These are phyloP conservation scores for Candida mesenterica DNA, from an alignment of 1,139 yeast genomes.

Conservation along the genomic window DNA sequence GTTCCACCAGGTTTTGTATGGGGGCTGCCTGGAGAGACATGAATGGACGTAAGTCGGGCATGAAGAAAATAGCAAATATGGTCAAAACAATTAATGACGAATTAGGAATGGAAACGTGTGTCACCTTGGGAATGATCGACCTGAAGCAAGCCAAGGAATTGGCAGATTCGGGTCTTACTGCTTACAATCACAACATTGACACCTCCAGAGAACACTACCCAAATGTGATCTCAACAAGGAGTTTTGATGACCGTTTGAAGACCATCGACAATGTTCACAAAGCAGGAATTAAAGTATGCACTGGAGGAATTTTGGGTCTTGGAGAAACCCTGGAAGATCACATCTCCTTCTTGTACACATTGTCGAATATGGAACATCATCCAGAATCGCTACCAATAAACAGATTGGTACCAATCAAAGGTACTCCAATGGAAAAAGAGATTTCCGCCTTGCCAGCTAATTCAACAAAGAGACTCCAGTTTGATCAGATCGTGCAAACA, in stretches of 20 bases:
- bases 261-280: constrained; percentile 64
- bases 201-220: constrained; percentile 79
- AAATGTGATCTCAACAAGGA: constrained; percentile 64
- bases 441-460: constrained; percentile 40
- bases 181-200: constrained; percentile 79
- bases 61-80: constrained; percentile 64
- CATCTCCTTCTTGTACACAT: constrained; percentile 63
- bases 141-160: constrained; percentile 57
- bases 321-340: constrained; percentile 77
- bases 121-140: constrained; percentile 75
- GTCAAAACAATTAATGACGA: constrained; percentile 58
- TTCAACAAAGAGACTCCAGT: constrained; percentile 42
- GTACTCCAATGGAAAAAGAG: constrained; percentile 71
- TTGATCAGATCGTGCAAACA: constrained; percentile 65
- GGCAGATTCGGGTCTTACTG: constrained; percentile 72
- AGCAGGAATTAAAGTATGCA: constrained; percentile 70
- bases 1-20: constrained; percentile 78
- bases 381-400: constrained; percentile 85
- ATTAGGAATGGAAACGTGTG: constrained; percentile 74
- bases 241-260: constrained; percentile 65
- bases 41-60: constrained; percentile 71
- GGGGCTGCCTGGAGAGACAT: constrained; percentile 91
- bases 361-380: constrained; percentile 64
- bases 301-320: constrained; percentile 78
- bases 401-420: constrained; percentile 72